Evolutionary conservation across 805 yeast genomes (phyloP).

Genomic region (Ogataea thermomethanolica): DNA sequence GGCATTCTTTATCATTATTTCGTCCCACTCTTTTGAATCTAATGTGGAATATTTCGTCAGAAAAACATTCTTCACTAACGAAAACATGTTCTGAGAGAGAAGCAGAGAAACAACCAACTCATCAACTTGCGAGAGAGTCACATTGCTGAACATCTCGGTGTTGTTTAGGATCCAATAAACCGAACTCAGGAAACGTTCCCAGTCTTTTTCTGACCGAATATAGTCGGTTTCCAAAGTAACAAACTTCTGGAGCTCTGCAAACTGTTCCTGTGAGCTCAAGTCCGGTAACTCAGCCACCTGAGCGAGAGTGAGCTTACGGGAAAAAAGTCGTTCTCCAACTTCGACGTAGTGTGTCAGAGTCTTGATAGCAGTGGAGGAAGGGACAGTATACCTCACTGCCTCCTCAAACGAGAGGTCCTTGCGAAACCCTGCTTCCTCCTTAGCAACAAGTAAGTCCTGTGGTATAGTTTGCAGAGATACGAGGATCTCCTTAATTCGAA

Average conservation of each 20-base stretch:
- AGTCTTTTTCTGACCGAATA: conserved; percentile 19
- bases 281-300: conserved; percentile 24
- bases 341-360: conserved; percentile 23
- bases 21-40: conserved; percentile 9
- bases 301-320: conserved; percentile 26
- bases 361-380: conserved; percentile 17
- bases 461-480: conserved; percentile 15
- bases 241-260: conserved; percentile 24
- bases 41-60: conserved; percentile 20
- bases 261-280: conserved; percentile 18
- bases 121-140: conserved; percentile 21
- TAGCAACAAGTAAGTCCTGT: conserved; percentile 2
- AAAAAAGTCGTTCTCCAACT: conserved; percentile 28
- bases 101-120: conserved; percentile 21
- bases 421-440: not conserved
- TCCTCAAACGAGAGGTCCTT: conserved; percentile 1
- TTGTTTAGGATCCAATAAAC: conserved; percentile 27
- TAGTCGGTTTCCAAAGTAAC: conserved; percentile 24
- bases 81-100: conserved; percentile 21
- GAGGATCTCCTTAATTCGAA: conserved; percentile 28
- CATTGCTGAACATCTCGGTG: conserved; percentile 26
- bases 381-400: conserved; percentile 6
- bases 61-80: conserved; percentile 17
- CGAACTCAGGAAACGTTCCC: conserved; percentile 28
- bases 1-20: conserved; percentile 14